Evolutionary conservation across 1,284 basidiomycete genomes (phyloP).

Genomic region (Tremellales sp.): DNA sequence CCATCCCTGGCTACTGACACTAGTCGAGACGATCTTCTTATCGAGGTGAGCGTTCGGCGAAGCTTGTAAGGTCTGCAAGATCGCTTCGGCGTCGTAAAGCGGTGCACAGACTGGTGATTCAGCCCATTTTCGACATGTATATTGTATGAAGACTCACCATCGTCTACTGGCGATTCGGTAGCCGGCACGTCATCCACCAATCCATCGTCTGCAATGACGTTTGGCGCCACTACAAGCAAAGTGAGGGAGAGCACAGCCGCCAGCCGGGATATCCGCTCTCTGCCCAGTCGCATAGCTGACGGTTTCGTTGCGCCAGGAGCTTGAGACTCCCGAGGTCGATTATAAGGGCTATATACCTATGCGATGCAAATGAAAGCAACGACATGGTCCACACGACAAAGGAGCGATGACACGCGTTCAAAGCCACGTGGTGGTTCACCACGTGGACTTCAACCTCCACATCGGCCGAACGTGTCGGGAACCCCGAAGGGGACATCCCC

Average conservation of each 20-base stretch:
- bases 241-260: neutral
- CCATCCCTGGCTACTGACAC: constrained; percentile 18
- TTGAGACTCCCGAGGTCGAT: too few relatives aligned
- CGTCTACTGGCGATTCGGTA: neutral
- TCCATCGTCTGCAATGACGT: neutral
- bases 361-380: too few relatives aligned
- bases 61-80: constrained; percentile 28
- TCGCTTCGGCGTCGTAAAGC: constrained; percentile 24
- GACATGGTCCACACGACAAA: too few relatives aligned
- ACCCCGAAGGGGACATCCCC: too few relatives aligned
- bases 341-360: too few relatives aligned
- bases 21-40: constrained; percentile 17
- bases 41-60: constrained; percentile 22
- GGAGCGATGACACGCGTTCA: too few relatives aligned
- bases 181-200: neutral
- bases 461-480: too few relatives aligned
- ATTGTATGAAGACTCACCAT: neutral
- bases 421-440: too few relatives aligned
- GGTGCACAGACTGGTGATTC: constrained; percentile 18
- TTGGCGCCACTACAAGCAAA: neutral
- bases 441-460: too few relatives aligned
- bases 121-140: neutral
- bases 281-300: neutral
- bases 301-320: too few relatives aligned
- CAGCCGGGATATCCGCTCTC: neutral